These are phyloP conservation scores for Fusarium sp. DNA, from an alignment of 2,329 filamentous ascomycete genomes.

Conservation along the genomic window DNA sequence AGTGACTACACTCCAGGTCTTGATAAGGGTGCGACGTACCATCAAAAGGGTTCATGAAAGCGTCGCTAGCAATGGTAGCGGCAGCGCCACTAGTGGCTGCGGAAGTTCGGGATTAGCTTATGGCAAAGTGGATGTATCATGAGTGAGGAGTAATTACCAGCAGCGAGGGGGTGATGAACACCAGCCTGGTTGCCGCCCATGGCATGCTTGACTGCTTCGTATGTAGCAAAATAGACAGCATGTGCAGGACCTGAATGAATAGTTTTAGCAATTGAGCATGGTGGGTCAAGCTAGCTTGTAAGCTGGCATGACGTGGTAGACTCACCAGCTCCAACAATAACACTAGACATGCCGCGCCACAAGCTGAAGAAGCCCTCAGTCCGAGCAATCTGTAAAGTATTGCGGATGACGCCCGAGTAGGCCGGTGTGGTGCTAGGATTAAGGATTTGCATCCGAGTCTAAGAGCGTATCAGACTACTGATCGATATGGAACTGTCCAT, in stretches of 20 bases:
- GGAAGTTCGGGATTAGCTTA: conserved; percentile 20
- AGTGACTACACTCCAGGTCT: not conserved
- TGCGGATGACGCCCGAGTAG: conserved; percentile 90
- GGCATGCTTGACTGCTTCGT: conserved; percentile 94
- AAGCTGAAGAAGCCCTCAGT: conserved; percentile 90
- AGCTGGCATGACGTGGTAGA: conserved; percentile 28
- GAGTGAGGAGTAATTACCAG: conserved; percentile 66
- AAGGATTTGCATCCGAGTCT: conserved; percentile 99
- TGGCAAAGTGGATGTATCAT: not conserved
- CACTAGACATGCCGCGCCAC: conserved; percentile 97
- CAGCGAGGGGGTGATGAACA: conserved; percentile 90
- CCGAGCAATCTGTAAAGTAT: conserved; percentile 89
- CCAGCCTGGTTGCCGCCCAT: conserved; percentile 91
- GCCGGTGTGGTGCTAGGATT: conserved; percentile 82
- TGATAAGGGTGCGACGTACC: conserved; percentile 63
- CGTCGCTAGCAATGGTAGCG: conserved; percentile 96
- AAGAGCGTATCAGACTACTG: conserved; percentile 33
- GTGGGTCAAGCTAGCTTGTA: conserved; percentile 30
- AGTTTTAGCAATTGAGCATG: conserved; percentile 16
- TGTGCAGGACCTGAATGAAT: conserved; percentile 84
- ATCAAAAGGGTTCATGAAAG: conserved; percentile 99
- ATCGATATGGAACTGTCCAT: conserved; percentile 2
- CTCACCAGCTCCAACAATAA: conserved; percentile 92
- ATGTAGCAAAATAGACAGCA: conserved; percentile 97
- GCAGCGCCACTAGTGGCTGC: conserved; percentile 90